Evolutionary conservation across 1,284 basidiomycete genomes (phyloP).

Genomic region (Austroboletus niveus): DNA sequence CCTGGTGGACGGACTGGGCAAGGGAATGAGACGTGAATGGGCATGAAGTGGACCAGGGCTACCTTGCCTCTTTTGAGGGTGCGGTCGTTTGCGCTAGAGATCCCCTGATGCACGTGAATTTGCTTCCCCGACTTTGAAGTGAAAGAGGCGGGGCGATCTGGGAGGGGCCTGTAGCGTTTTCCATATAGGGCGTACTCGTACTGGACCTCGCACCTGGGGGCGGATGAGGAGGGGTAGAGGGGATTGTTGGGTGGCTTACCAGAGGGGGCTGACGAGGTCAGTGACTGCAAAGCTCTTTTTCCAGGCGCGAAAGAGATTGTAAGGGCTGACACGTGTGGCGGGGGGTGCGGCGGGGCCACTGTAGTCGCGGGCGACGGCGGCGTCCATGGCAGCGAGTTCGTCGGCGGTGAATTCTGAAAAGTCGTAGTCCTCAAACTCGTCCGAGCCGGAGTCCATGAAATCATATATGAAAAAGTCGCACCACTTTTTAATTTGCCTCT

Average conservation of each 20-base stretch:
- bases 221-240: background rate
- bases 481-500: constrained; percentile 1
- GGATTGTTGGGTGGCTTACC: constrained; percentile 39
- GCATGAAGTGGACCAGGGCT: constrained; percentile 13
- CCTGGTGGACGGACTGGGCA: constrained; percentile 68
- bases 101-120: constrained; percentile 58
- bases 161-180: constrained; percentile 51
- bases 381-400: constrained; percentile 55
- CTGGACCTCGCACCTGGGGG: constrained; percentile 72
- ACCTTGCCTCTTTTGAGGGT: constrained; percentile 63
- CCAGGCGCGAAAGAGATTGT: constrained; percentile 37
- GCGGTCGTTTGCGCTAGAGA: constrained; percentile 60
- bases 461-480: constrained; percentile 5
- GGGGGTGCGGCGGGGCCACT: constrained; percentile 16
- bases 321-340: constrained; percentile 22
- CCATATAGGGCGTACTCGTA: constrained; percentile 71
- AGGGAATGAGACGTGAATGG: background rate
- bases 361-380: constrained; percentile 8
- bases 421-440: constrained; percentile 51
- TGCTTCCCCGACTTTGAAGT: constrained; percentile 60
- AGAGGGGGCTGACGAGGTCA: constrained; percentile 49
- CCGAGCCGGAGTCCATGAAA: constrained; percentile 24
- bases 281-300: constrained; percentile 47
- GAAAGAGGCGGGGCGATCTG: constrained; percentile 60
- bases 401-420: constrained; percentile 56